These are phyloP conservation scores for Lavandula angustifolia DNA, from an alignment of 257 asterid genomes.

Conservation along the genomic window DNA sequence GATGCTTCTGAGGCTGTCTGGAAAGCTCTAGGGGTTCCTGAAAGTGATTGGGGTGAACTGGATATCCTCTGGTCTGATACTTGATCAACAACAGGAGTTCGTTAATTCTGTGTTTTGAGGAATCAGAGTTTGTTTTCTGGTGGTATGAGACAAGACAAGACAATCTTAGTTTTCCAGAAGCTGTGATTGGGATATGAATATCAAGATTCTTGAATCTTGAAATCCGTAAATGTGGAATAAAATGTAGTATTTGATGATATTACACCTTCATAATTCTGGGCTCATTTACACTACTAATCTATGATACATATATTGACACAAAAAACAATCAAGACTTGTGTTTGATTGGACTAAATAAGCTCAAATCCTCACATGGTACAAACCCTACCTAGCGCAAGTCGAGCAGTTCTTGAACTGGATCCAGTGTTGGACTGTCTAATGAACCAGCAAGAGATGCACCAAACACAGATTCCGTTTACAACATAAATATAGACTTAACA, in stretches of 20 bases:
- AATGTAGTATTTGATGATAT: no score
- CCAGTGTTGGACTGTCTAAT: no score
- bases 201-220: no score
- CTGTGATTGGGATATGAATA: background rate
- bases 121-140: background rate
- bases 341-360: background rate
- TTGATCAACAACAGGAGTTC: background rate
- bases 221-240: no score
- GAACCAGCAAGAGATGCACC: no score
- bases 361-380: background rate
- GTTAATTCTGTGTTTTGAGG: background rate
- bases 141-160: background rate
- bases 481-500: no score
- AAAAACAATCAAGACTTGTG: background rate
- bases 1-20: slow-evolving; percentile 52
- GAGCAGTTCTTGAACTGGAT: no score
- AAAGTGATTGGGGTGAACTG: slow-evolving; percentile 32
- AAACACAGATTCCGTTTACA: no score
- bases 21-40: slow-evolving; percentile 42
- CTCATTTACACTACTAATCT: background rate
- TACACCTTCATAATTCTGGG: slow-evolving; percentile 1
- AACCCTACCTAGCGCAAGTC: no score
- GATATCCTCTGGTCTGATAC: slow-evolving; percentile 40
- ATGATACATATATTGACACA: background rate
- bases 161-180: slow-evolving; percentile 2